Evolutionary conservation across 345 rosid genomes (phyloP).

Genomic region (Hirschfeldia incana): DNA sequence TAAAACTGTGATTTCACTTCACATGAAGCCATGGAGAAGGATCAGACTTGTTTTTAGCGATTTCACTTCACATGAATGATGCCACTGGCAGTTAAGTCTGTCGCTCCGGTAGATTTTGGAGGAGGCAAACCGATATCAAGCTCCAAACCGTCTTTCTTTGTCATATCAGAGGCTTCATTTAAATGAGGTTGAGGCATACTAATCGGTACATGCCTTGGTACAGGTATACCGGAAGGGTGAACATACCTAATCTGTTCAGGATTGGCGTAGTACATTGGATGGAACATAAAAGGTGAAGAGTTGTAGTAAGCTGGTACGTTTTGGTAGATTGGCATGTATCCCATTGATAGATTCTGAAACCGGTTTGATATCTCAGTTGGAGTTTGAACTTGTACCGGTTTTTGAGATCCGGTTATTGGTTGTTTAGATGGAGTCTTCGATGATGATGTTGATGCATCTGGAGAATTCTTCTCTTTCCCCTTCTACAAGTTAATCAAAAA

Average conservation of each 20-base stretch:
- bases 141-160: not conserved
- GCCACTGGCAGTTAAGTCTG: not conserved
- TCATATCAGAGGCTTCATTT: not conserved
- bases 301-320: not conserved
- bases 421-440: not conserved
- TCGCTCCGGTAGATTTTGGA: not conserved
- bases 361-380: not conserved
- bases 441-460: not conserved
- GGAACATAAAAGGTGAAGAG: not conserved
- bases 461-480: not conserved
- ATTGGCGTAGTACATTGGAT: not conserved
- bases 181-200: not conserved
- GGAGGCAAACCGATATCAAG: not conserved
- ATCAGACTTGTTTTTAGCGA: not conserved
- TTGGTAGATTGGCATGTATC: not conserved
- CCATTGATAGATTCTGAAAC: not conserved
- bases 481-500: not conserved
- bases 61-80: not conserved
- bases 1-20: not conserved
- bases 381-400: not conserved
- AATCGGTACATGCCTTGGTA: not conserved
- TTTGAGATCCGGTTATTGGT: not conserved
- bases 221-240: conserved; percentile 1
- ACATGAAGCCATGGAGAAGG: not conserved
- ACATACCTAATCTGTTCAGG: not conserved